Percentiles rank a stretch among this genome's conserved stretches.
Conservation (phyloP, 257 asterid genomes). For the Scutellaria minor region DNA sequence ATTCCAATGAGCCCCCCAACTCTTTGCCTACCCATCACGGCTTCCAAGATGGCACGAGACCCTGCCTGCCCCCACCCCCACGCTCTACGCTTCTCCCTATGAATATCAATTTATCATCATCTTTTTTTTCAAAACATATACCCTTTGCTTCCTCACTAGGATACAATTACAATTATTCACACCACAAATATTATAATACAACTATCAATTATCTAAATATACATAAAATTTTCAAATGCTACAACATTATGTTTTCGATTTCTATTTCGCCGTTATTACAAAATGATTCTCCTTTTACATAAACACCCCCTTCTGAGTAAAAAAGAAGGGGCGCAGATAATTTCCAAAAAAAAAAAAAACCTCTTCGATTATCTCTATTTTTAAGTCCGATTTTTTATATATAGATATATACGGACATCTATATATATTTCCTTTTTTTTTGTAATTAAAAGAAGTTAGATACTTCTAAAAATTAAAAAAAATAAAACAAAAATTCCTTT, state of each 20-base stretch:
- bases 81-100: constrained; percentile 34
- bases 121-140: neutral
- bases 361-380: constrained; percentile 32
- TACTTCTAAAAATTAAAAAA: constrained; percentile 22
- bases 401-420: constrained; percentile 34
- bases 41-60: constrained; percentile 66
- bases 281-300: constrained; percentile 39
- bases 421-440: constrained; percentile 39
- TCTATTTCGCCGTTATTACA: constrained; percentile 38
- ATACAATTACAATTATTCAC: no score
- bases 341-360: neutral
- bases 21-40: constrained; percentile 38
- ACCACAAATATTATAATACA: no score
- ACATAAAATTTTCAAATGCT: neutral
- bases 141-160: constrained; percentile 35
- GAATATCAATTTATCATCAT: neutral
- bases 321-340: constrained; percentile 30
- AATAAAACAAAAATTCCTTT: constrained; percentile 31
- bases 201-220: no score
- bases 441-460: constrained; percentile 36
- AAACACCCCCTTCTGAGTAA: constrained; percentile 31
- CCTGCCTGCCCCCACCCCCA: constrained; percentile 39
- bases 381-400: constrained; percentile 36
- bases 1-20: no score
- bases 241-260: neutral